A percentile compares a stretch with the other conserved stretches of the same genome.
Conservation (phyloP, 2,329 filamentous ascomycete genomes). For the Cordyceps sp. region DNA sequence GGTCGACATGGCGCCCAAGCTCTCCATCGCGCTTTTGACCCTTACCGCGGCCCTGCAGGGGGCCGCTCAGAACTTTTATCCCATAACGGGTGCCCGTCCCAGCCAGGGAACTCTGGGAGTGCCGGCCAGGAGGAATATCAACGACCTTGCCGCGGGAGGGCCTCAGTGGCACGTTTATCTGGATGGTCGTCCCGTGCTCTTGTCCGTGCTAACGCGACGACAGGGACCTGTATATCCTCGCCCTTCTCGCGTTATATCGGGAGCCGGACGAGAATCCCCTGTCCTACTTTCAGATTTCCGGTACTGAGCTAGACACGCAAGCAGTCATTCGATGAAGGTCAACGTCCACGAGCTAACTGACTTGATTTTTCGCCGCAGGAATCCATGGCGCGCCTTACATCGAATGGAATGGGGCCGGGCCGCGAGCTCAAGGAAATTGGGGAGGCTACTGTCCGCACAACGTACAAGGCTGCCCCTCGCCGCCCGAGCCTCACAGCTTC, state of each 20-base stretch:
- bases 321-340: too few species aligned
- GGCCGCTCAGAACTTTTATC: not conserved
- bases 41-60: not conserved
- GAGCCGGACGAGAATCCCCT: slow-evolving; percentile 20
- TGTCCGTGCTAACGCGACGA: not conserved
- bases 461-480: not conserved
- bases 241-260: slow-evolving; percentile 25
- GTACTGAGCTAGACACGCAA: too few species aligned
- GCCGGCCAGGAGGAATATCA: not conserved
- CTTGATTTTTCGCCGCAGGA: slow-evolving; percentile 7
- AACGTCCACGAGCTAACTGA: not conserved
- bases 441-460: slow-evolving; percentile 29
- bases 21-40: not conserved
- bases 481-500: too few species aligned
- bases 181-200: not conserved
- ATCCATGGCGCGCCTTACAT: slow-evolving; percentile 24
- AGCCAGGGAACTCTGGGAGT: not conserved
- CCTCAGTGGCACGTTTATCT: slow-evolving; percentile 1
- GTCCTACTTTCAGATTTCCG: slow-evolving; percentile 33
- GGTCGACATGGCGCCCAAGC: not conserved
- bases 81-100: not conserved
- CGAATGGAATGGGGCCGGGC: slow-evolving; percentile 24
- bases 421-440: slow-evolving; percentile 12
- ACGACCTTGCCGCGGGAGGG: not conserved
- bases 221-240: slow-evolving; percentile 33